These are phyloP conservation scores for Trichoderma sp. DNA, from an alignment of 2,329 filamentous ascomycete genomes.

Conservation along the genomic window DNA sequence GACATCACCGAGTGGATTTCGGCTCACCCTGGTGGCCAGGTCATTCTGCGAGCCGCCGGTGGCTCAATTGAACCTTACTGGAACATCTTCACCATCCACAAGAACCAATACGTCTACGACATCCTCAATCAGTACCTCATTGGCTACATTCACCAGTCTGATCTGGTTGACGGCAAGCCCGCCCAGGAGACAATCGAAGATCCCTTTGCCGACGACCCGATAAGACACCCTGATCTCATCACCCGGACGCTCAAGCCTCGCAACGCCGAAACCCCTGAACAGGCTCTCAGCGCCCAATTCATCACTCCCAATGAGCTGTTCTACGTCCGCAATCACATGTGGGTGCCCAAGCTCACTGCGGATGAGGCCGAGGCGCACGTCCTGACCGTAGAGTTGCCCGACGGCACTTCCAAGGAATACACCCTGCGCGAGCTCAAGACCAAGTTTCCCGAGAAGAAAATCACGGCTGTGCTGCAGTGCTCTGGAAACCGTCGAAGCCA, in stretches of 20 bases:
- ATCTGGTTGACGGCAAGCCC: conserved; percentile 57
- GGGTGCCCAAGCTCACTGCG: conserved; percentile 50
- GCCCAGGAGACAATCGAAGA: conserved; percentile 56
- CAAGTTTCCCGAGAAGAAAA: conserved; percentile 48
- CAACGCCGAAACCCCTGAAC: conserved; percentile 58
- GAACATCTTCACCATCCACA: conserved; percentile 69
- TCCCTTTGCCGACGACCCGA: conserved; percentile 55
- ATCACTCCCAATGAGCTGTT: conserved; percentile 55
- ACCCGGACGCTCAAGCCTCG: conserved; percentile 54
- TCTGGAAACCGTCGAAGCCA: conserved; percentile 58
- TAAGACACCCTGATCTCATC: conserved; percentile 49
- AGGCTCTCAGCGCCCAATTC: conserved; percentile 48
- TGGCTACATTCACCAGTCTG: conserved; percentile 56
- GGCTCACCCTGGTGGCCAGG: conserved; percentile 64
- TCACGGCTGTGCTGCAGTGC: conserved; percentile 58
- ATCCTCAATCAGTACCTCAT: conserved; percentile 64
- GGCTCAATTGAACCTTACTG: conserved; percentile 65
- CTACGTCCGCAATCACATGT: conserved; percentile 62
- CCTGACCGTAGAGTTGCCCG: conserved; percentile 54
- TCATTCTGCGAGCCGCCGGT: conserved; percentile 64
- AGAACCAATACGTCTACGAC: conserved; percentile 60
- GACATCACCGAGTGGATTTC: conserved; percentile 68
- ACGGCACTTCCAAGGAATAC: conserved; percentile 52
- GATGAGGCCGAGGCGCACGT: conserved; percentile 41
- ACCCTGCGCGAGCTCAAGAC: conserved; percentile 52